Base-by-base conservation (phyloP, 805 yeast species). In the Kurtzmaniella cleridarum region DNA sequence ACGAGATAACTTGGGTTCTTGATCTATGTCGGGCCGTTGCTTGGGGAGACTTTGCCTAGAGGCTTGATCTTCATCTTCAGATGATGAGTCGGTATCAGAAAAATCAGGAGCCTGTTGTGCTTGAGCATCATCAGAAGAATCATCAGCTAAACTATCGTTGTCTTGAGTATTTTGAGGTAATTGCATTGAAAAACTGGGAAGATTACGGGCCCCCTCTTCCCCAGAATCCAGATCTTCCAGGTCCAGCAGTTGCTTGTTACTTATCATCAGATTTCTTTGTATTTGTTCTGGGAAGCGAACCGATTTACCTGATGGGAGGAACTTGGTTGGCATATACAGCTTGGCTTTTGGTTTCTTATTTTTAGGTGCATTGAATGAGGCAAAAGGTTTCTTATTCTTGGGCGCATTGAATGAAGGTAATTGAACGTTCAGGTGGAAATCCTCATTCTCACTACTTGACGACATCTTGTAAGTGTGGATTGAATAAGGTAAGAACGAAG, bases 251-350 rank as follows among this genome's bases (percentile, higher is more conserved):
- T 44, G 3, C 59, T 50, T 13, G 65, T 39, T 55, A 39, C 59
- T 55, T 29, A 60, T 44, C 26, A 57, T 51, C 13, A 65, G 47
- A 35, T 60, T 57, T 7, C 62, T 45, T 6, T 55, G 53, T 9
- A 47, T 45, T 39, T 42, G 46, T 34, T 59, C 62, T 2, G 66
- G 67, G 35, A 58, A 59, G 16, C 64, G 49, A 9, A 55, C 64
- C 12, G 54, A 42, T 40, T 56, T 54, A 13, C 53, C 54, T 10
- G 53, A 49, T 36, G 5, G 24, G 8, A 20, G 24, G 24, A 20
- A 20, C 24, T 20, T 20, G 24, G 24, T 5, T 8, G 8, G 24
- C 24, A 5, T 20, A 8, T 20, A 20, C 24, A 20, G 24, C 8
- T 35, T 40, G 14, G 40, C 27, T 12, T 44, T 47, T 30, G 51